Evolutionary conservation across 1,284 basidiomycete species (phyloP).

Genomic region (Apiotrichum gracile): DNA sequence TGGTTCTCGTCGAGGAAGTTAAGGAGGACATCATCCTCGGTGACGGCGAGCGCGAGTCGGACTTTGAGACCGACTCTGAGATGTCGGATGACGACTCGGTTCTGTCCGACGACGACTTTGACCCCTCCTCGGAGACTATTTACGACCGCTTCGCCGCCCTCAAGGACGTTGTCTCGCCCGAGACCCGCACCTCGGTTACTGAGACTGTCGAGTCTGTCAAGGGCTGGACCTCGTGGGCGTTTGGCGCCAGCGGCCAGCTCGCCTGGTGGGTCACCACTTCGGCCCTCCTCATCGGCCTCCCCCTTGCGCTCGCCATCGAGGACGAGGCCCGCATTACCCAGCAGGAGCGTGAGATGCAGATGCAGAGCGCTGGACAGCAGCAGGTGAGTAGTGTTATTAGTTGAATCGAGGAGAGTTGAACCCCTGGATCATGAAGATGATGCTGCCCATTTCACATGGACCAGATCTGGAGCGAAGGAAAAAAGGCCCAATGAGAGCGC

Average conservation of each 20-base stretch:
- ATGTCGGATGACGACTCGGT: constrained; percentile 28
- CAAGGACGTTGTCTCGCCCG: constrained; percentile 89
- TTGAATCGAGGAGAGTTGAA: background rate
- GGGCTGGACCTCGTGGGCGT: constrained; percentile 55
- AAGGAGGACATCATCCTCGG: constrained; percentile 27
- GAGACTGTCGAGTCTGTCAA: constrained; percentile 59
- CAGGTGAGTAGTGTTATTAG: constrained; percentile 55
- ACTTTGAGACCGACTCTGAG: constrained; percentile 40
- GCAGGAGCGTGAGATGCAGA: constrained; percentile 91
- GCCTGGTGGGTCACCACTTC: constrained; percentile 94
- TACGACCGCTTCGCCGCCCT: constrained; percentile 84
- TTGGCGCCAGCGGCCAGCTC: constrained; percentile 67
- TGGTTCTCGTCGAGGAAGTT: constrained; percentile 48
- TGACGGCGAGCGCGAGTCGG: constrained; percentile 39
- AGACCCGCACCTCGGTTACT: constrained; percentile 70
- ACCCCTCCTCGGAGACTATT: constrained; percentile 60
- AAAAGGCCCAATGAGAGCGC: background rate
- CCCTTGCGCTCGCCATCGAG: constrained; percentile 85
- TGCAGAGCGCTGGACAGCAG: constrained; percentile 86
- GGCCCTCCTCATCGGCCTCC: constrained; percentile 85
- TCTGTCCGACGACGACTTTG: constrained; percentile 34
- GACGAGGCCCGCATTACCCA: constrained; percentile 91
- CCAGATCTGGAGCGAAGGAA: too few relatives aligned
- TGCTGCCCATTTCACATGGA: too few relatives aligned
- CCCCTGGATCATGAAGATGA: background rate